These are phyloP conservation scores for Globisporangium camurandrum DNA, from an alignment of 352 stramenopile species.

Conservation along the genomic window DNA sequence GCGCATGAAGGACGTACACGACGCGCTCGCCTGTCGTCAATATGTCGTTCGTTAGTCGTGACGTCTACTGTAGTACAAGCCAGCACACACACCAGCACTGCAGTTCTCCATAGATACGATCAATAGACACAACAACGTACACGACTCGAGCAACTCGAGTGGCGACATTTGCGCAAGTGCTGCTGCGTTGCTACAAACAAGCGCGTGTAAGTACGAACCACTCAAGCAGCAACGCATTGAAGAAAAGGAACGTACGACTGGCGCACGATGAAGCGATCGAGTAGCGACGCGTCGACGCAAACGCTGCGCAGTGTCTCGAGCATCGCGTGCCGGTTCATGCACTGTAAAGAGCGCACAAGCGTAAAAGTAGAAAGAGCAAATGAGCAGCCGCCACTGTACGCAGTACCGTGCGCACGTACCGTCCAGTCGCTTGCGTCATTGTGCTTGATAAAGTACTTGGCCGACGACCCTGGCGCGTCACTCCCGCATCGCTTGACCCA, in stretches of 20 bases:
- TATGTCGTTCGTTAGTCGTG: no score
- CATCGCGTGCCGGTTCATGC: neutral
- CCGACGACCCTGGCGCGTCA: neutral
- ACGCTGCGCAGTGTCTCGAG: neutral
- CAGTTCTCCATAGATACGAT: no score
- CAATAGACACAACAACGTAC: conserved; percentile 5
- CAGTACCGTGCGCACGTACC: neutral
- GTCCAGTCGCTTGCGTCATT: neutral
- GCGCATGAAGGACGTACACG: no score
- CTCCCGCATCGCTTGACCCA: neutral
- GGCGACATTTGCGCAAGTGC: conserved; percentile 3
- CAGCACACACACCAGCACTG: neutral
- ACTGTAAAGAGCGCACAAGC: no score
- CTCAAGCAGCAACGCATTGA: neutral
- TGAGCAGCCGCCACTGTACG: neutral
- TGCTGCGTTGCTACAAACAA: neutral
- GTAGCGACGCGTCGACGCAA: neutral
- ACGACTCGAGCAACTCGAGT: conserved; percentile 3
- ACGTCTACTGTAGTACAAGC: no score
- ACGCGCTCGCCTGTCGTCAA: no score
- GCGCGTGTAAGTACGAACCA: neutral
- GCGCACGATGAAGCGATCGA: conserved; percentile 6
- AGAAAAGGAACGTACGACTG: conserved; percentile 1
- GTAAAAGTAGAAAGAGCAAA: no score
- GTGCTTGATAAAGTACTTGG: neutral